These are phyloP conservation scores for Rhodotorula toruloides DNA, from an alignment of 768 basidiomycete species.

Conservation along the genomic window DNA sequence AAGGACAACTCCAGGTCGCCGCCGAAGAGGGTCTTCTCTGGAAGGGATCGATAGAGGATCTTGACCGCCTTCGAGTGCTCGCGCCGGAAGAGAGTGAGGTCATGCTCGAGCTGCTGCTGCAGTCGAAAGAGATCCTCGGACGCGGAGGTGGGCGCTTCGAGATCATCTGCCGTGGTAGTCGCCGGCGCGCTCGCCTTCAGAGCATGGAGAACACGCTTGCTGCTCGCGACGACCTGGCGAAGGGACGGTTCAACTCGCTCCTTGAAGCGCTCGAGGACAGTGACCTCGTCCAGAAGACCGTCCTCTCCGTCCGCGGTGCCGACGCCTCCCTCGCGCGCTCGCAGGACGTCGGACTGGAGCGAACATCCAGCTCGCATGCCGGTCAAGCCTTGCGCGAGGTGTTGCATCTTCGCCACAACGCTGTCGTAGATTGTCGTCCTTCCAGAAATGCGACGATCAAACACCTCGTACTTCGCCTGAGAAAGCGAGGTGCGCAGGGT, in stretches of 20 bases:
- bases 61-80: constrained; percentile 42
- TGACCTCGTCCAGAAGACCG: constrained; percentile 11
- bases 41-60: constrained; percentile 26
- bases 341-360: constrained; percentile 74
- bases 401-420: constrained; percentile 68
- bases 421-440: constrained; percentile 27
- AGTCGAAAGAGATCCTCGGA: constrained; percentile 34
- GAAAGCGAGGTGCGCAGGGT: constrained; percentile 75
- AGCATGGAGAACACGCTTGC: too few species aligned
- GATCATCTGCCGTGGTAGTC: constrained; percentile 9
- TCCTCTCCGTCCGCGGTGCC: constrained; percentile 3
- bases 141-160: background rate
- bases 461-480: constrained; percentile 76
- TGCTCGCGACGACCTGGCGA: background rate
- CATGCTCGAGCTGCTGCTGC: constrained; percentile 38
- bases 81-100: constrained; percentile 42
- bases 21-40: constrained; percentile 23
- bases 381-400: constrained; percentile 88
- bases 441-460: constrained; percentile 47
- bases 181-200: background rate
- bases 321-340: constrained; percentile 50
- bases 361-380: constrained; percentile 78
- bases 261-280: constrained; percentile 31
- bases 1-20: too few species aligned
- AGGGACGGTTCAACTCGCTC: constrained; percentile 27